These are phyloP conservation scores for Talaromyces funiculosus DNA, from an alignment of 2,329 filamentous ascomycete genomes.

Conservation along the genomic window DNA sequence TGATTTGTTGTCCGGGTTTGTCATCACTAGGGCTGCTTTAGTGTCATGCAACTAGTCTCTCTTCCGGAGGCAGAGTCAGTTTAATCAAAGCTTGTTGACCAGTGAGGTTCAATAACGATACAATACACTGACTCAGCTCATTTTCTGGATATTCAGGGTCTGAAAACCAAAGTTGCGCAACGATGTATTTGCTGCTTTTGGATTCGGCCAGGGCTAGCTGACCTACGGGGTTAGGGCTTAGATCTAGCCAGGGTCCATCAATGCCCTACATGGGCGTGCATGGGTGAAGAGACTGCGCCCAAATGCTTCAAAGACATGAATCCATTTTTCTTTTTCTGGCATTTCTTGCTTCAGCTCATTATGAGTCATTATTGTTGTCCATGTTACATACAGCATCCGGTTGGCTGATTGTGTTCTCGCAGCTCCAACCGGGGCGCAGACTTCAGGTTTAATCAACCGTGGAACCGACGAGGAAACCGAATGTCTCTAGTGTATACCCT, in stretches of 20 bases:
- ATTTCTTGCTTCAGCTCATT: background rate
- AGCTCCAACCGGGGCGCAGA: background rate
- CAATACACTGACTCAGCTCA: background rate
- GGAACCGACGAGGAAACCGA: background rate
- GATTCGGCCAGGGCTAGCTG: background rate
- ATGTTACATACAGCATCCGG: no score
- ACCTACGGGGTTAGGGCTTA: background rate
- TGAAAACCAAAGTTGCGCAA: background rate
- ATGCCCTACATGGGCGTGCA: background rate
- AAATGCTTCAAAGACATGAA: background rate
- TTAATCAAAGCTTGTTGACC: background rate
- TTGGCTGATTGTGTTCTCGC: background rate
- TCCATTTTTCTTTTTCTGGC: background rate
- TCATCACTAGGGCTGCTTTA: background rate
- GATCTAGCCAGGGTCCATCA: background rate
- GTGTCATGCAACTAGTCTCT: background rate
- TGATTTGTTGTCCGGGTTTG: background rate
- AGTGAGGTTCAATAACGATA: background rate
- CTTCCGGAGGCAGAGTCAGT: background rate
- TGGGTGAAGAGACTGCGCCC: background rate
- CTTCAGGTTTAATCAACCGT: background rate
- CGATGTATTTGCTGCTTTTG: background rate
- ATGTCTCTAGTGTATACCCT: background rate
- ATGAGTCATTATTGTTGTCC: background rate
- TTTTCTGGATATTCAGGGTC: background rate